phyloP scores from a whole-genome alignment of 139 green algal genomes.

The Chlorella sorokiniana region DNA sequence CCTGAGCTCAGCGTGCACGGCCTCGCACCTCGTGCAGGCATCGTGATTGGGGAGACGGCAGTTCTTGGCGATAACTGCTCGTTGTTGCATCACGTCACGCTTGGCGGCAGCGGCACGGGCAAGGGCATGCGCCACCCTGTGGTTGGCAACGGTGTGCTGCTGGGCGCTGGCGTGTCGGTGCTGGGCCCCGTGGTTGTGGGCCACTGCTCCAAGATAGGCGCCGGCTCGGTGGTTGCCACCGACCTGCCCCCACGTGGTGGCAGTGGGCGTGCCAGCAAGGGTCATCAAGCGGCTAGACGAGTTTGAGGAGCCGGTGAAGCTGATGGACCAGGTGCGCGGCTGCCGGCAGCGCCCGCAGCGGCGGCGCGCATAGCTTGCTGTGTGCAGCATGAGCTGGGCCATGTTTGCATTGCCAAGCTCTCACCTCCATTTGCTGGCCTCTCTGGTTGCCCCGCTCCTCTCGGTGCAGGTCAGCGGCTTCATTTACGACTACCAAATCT shows the following conservation, averaged over 20 bases:
- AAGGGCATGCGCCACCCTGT: conserved; percentile 71
- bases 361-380: not conserved
- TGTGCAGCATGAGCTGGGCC: not conserved
- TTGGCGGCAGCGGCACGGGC: conserved; percentile 87
- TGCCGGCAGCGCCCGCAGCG: not conserved
- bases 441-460: not conserved
- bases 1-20: not conserved
- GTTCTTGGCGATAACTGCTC: conserved; percentile 93
- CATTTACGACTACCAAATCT: not conserved
- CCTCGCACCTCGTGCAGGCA: conserved; percentile 11
- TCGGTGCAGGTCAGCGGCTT: not conserved
- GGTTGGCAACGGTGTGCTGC: conserved; percentile 86
- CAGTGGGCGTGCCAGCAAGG: conserved; percentile 85
- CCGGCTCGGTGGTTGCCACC: conserved; percentile 83
- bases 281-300: conserved; percentile 72
- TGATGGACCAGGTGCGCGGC: conserved; percentile 79
- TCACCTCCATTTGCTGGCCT: not conserved
- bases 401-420: not conserved
- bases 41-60: conserved; percentile 96
- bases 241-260: conserved; percentile 85
- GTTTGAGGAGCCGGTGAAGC: conserved; percentile 62
- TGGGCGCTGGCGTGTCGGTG: conserved; percentile 86
- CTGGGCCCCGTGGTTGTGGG: conserved; percentile 82
- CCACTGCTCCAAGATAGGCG: conserved; percentile 83
- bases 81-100: conserved; percentile 94